Base-by-base conservation (phyloP, 1,284 basidiomycete species). In the Ustilago bromivora region DNA sequence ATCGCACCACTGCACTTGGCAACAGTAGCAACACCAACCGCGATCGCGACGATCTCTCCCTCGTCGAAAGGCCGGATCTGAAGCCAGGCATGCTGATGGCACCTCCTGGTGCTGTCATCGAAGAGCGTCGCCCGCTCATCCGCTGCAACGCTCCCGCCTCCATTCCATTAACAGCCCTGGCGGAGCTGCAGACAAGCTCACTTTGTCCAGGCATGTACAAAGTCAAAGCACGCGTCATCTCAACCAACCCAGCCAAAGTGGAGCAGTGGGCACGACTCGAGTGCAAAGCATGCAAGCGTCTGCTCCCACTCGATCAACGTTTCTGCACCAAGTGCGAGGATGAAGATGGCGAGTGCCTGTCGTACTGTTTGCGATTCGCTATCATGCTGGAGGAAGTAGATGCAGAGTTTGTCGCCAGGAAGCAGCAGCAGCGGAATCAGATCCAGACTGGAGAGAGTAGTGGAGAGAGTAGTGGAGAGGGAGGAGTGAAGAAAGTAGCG, bases 261-360 rank as follows among this genome's bases (percentile, higher is more conserved):
- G 66, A 72, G 35, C 60, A 70, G 23, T 76, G 72, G 73, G 77
- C 63, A 9, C 59, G 77, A 2, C 40, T 66, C 38, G 73, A 75
- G 51, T 79, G 77, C 64, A 61, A 57, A 19, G 53, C 72, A 2
- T 76, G 72, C 59, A 67, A 71, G 23, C 56, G 66, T 3, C 52
- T 75, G 12, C 28, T 79, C 1, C 77, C 77, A 2, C 34, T 61
- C 32, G 73, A 76, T 17, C 57, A 76, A 41, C 64, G 66, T 23
- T 79, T 79, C 64, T 79, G 77, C 64, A 46, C 53, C 58, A 66
- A 52, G 38, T 79, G 77, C 51, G 70, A 58, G 7, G 73, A 79
- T 34, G 77, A 76, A 34, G 77, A 76, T 12, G 77, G 77, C 47
- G 61, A 61, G 28, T 63, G 63, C 17, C 57, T 78, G 3, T 47